These are phyloP conservation scores for Fragosphaeria purpurea DNA, from an alignment of 2,329 filamentous ascomycete species.

Conservation along the genomic window DNA sequence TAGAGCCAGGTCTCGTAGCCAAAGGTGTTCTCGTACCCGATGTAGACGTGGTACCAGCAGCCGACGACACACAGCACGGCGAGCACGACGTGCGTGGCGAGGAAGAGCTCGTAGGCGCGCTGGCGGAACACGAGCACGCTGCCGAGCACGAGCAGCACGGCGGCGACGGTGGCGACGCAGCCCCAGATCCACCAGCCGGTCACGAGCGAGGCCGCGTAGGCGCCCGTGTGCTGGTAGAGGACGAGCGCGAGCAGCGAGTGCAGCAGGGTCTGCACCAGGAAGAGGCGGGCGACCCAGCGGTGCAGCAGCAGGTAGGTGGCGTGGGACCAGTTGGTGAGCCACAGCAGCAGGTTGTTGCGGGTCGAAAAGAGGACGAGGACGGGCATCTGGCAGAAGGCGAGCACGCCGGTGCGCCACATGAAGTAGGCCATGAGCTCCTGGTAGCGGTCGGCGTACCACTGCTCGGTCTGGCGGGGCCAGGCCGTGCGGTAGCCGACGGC, in stretches of 20 bases:
- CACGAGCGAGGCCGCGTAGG: conserved; percentile 11
- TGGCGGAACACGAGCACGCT: background rate
- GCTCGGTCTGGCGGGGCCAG: background rate
- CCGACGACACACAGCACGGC: conserved; percentile 4
- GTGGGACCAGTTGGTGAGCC: conserved; percentile 38
- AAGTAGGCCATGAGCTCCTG: conserved; percentile 3
- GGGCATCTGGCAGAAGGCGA: conserved; percentile 7
- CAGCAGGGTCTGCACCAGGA: conserved; percentile 32
- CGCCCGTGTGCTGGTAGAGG: conserved; percentile 22
- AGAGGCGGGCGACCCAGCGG: conserved; percentile 36
- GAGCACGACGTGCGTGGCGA: conserved; percentile 4
- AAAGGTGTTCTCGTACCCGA: background rate
- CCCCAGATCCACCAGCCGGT: conserved; percentile 7
- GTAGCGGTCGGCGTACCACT: background rate
- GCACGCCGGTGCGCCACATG: conserved; percentile 5
- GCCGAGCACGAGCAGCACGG: background rate
- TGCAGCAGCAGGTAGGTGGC: conserved; percentile 39
- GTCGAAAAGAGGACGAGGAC: conserved; percentile 33
- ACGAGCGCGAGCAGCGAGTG: conserved; percentile 34
- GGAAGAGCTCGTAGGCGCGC: conserved; percentile 5
- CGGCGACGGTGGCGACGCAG: background rate
- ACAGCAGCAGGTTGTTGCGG: conserved; percentile 38
- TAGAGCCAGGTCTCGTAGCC: conserved; percentile 13
- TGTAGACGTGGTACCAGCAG: conserved; percentile 6
- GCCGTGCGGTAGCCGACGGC: background rate